Evolutionary conservation across 805 yeast species (phyloP), one percentile per base, ranked within the genome.

Genomic region (Lipomyces yamadae): DNA sequence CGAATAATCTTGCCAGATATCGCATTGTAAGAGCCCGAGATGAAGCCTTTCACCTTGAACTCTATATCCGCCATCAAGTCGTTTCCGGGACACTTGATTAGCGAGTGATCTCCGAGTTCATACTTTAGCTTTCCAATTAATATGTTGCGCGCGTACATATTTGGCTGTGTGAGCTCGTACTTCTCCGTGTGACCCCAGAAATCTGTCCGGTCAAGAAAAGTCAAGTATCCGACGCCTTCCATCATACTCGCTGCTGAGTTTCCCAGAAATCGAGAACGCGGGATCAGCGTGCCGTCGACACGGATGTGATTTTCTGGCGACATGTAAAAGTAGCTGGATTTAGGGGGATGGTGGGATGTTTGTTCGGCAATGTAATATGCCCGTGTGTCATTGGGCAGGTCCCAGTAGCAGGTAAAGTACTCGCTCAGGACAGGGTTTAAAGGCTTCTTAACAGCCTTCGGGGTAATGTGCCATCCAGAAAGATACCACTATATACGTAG

Each of bases 301-400:
- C 95, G 85, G 66, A 95, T 90, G 72, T 86, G 85, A 66, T 85
- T 84, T 65, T 86, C 89, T 0, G 99, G 99, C 48, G 91, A 84
- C 78, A 88, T 81, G 76, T 91, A 95, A 76, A 92, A 95, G 78
- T 94, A 95, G 0, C 97, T 88, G 0, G 97, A 91, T 76, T 95
- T 90, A 13, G 99, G 99, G n/a, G 99, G 98, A 76, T 95, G 99
- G 75, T 95, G 99, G 39, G 97, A 90, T 0, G 98, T 93, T 78
- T 95, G 99, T 77, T 95, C 99, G 1, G 98, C 83, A 29, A 94
- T 78, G 77, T 94, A 95, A 76, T 85, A 94, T 0, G 97, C 97
- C 61, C 84, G 84, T 3, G 83, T 76, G 37, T 82, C 84, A 60
- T 89, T 86, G 10, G 93, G 87, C 57, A 92, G 79, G 73, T 92